A percentile compares a stretch with the other conserved stretches of the same genome.
Conservation (phyloP, 495 filamentous ascomycete species). For the Hyaloscypha bicolor region DNA sequence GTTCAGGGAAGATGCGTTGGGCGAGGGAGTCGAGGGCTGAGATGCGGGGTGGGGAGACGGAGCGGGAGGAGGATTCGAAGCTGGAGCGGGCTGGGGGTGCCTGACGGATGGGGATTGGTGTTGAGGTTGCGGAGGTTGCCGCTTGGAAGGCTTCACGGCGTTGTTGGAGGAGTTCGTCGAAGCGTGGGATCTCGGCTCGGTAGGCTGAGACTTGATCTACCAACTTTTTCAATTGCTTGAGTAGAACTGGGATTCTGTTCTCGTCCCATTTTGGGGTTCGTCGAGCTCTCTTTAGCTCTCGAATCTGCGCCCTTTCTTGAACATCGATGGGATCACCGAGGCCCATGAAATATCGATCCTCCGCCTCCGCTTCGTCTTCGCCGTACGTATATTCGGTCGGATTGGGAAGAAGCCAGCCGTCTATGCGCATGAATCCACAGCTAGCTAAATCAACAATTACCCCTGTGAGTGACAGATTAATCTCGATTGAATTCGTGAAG, state of each 20-base stretch:
- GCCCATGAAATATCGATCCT: slow-evolving; percentile 10
- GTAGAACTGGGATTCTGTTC: slow-evolving; percentile 49
- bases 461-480: slow-evolving; percentile 84
- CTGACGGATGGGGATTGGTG: slow-evolving; percentile 30
- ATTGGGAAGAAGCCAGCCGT: slow-evolving; percentile 86
- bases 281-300: slow-evolving; percentile 49
- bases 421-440: slow-evolving; percentile 79
- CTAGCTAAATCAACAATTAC: slow-evolving; percentile 78
- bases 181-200: slow-evolving; percentile 69
- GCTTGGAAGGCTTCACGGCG: slow-evolving; percentile 69
- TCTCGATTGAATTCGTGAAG: slow-evolving; percentile 86
- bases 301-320: slow-evolving; percentile 46
- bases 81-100: slow-evolving; percentile 22
- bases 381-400: slow-evolving; percentile 61
- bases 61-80: slow-evolving; percentile 27
- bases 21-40: slow-evolving; percentile 55
- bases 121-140: slow-evolving; percentile 31
- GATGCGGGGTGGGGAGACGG: slow-evolving; percentile 43
- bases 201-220: slow-evolving; percentile 66
- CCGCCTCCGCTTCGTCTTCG: slow-evolving; percentile 37
- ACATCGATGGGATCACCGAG: slow-evolving; percentile 34
- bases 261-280: slow-evolving; percentile 51
- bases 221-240: slow-evolving; percentile 56
- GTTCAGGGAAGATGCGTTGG: slow-evolving; percentile 56
- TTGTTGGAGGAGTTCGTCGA: slow-evolving; percentile 74